A percentile compares a stretch with the other conserved stretches of the same genome.
Evolutionary conservation across 768 basidiomycete genomes (phyloP).

Genomic region (Amyloporia xantha): DNA sequence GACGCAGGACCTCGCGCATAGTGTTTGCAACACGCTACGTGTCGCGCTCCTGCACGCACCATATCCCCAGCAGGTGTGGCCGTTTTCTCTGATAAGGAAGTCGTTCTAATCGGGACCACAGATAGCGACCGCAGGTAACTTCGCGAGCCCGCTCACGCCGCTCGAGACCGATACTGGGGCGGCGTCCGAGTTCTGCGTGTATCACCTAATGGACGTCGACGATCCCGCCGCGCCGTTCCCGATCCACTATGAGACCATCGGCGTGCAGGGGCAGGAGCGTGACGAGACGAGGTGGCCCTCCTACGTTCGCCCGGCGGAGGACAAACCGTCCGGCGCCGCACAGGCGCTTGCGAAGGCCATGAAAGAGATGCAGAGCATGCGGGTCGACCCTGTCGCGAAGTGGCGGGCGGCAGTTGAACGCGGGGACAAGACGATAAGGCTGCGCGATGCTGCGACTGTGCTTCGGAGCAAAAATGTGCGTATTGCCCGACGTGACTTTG

Average conservation of each 20-base stretch:
- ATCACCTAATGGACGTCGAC: constrained; percentile 1
- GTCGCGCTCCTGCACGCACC: neutral
- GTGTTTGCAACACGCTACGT: neutral
- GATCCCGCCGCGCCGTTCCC: neutral
- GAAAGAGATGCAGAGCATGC: neutral
- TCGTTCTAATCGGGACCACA: neutral
- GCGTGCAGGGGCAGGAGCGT: neutral
- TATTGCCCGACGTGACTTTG: neutral
- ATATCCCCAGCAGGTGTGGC: neutral
- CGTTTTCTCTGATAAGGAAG: neutral
- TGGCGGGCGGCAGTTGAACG: neutral
- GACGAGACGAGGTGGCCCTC: neutral
- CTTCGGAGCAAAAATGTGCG: constrained; percentile 1
- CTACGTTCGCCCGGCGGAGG: neutral
- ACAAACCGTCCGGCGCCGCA: neutral
- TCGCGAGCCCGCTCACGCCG: neutral
- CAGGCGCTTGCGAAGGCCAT: neutral
- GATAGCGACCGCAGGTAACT: neutral
- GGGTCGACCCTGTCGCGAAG: neutral
- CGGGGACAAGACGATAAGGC: neutral
- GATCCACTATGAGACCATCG: neutral
- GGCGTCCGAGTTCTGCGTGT: neutral
- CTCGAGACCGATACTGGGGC: neutral
- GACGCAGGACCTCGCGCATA: neutral
- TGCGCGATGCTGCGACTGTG: neutral